Percentiles rank a stretch among this genome's conserved stretches.
Evolutionary conservation across 352 stramenopile species (phyloP).

Genomic region (Phytophthora syringae): DNA sequence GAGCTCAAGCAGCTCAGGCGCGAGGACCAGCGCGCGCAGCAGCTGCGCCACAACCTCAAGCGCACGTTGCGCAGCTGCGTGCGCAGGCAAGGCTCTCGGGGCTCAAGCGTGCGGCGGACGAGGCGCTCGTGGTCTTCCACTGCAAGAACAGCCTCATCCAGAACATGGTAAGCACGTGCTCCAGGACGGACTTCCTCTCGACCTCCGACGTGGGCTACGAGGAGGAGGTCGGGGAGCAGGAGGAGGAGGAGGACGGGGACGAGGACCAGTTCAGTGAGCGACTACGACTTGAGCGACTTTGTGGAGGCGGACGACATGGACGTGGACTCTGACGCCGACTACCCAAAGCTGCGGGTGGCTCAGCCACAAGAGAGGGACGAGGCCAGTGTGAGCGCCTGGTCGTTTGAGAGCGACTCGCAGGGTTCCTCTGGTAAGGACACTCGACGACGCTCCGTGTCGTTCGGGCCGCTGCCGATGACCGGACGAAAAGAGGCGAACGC

Average conservation of each 20-base stretch:
- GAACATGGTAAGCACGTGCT: slow-evolving; percentile 53
- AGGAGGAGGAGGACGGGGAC: slow-evolving; percentile 33
- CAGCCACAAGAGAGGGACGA: slow-evolving; percentile 23
- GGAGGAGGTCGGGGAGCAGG: slow-evolving; percentile 40
- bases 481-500: slow-evolving; percentile 25
- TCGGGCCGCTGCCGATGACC: slow-evolving; percentile 31
- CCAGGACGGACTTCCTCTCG: slow-evolving; percentile 40
- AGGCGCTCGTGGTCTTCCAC: slow-evolving; percentile 52
- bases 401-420: slow-evolving; percentile 42
- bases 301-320: slow-evolving; percentile 37
- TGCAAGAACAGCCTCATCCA: slow-evolving; percentile 72
- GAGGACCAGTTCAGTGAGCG: slow-evolving; percentile 37
- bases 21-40: slow-evolving; percentile 51
- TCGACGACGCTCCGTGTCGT: slow-evolving; percentile 38
- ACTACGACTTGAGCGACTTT: slow-evolving; percentile 45
- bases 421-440: slow-evolving; percentile 28
- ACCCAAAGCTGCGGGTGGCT: slow-evolving; percentile 25
- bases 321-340: slow-evolving; percentile 26
- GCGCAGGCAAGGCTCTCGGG: slow-evolving; percentile 41
- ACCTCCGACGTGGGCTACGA: slow-evolving; percentile 21
- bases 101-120: slow-evolving; percentile 47
- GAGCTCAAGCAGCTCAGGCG: slow-evolving; percentile 58
- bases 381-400: slow-evolving; percentile 30
- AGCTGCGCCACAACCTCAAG: slow-evolving; percentile 54
- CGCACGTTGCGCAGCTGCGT: slow-evolving; percentile 47